Percentiles rank a stretch among this genome's conserved stretches.
Evolutionary conservation across 2,329 filamentous ascomycete species (phyloP).

Genomic region (Blumeria graminis): DNA sequence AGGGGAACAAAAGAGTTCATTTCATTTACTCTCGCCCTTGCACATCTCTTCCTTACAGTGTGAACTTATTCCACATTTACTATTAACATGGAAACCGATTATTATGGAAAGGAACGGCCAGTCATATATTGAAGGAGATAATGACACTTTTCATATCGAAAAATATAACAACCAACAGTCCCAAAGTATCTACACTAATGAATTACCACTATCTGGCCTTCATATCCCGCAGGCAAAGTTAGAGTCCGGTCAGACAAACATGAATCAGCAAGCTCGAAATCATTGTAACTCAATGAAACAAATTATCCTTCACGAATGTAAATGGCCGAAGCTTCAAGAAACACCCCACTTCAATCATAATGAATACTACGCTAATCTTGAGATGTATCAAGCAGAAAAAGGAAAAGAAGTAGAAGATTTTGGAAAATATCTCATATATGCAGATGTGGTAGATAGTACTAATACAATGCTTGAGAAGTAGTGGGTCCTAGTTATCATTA

Average conservation of each 20-base stretch:
- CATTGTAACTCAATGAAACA: slow-evolving; percentile 29
- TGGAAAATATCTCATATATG: slow-evolving; percentile 61
- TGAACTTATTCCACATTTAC: slow-evolving; percentile 38
- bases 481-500: slow-evolving; percentile 6
- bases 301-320: slow-evolving; percentile 45
- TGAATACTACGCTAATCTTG: slow-evolving; percentile 49
- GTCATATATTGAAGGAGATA: slow-evolving; percentile 54
- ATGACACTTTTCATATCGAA: slow-evolving; percentile 61
- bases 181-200: too few relatives aligned
- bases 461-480: slow-evolving; percentile 82
- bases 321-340: slow-evolving; percentile 41
- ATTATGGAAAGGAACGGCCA: slow-evolving; percentile 40
- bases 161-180: slow-evolving; percentile 17
- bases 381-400: slow-evolving; percentile 33
- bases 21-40: slow-evolving; percentile 59
- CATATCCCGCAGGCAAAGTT: too few relatives aligned
- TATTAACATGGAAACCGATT: slow-evolving; percentile 41
- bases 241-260: background rate
- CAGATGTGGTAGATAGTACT: slow-evolving; percentile 80
- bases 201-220: too few relatives aligned
- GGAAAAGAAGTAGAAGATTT: slow-evolving; percentile 37
- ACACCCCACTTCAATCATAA: slow-evolving; percentile 76
- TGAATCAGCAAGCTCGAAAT: slow-evolving; percentile 27
- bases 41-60: slow-evolving; percentile 53
- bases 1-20: slow-evolving; percentile 38